Evolutionary conservation across 352 stramenopile genomes (phyloP).

Genomic region (Globisporangium paroecandrum): DNA sequence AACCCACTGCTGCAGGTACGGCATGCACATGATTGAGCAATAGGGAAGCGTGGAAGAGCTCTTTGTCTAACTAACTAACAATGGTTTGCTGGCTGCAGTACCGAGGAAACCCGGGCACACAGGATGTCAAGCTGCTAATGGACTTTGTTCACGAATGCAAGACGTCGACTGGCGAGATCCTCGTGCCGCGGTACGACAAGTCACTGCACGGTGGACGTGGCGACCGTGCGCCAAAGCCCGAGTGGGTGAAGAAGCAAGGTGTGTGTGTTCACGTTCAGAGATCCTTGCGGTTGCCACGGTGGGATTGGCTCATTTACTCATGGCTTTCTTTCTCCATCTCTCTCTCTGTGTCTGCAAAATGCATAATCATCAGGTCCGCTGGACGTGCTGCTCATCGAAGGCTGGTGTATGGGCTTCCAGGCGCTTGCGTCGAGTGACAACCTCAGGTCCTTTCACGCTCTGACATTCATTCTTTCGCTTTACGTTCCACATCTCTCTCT

Average conservation of each 20-base stretch:
- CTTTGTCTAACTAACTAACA: background rate
- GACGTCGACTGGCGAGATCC: slow-evolving; percentile 33
- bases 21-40: background rate
- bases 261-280: background rate
- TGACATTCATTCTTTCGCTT: background rate
- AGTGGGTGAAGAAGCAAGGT: slow-evolving; percentile 68
- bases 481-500: background rate
- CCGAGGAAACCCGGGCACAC: slow-evolving; percentile 78
- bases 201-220: slow-evolving; percentile 67
- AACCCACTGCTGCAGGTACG: slow-evolving; percentile 80
- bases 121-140: slow-evolving; percentile 69
- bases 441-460: slow-evolving; percentile 27
- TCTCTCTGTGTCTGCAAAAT: background rate
- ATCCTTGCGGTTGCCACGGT: background rate
- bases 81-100: slow-evolving; percentile 31
- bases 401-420: slow-evolving; percentile 85
- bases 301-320: background rate
- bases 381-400: slow-evolving; percentile 81
- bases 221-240: slow-evolving; percentile 49
- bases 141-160: slow-evolving; percentile 61
- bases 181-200: slow-evolving; percentile 78
- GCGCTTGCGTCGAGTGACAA: slow-evolving; percentile 32
- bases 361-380: slow-evolving; percentile 45
- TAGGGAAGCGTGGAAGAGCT: background rate
- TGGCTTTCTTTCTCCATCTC: background rate